Base-by-base conservation (phyloP, 805 yeast species). In the Babjeviella inositovora region DNA sequence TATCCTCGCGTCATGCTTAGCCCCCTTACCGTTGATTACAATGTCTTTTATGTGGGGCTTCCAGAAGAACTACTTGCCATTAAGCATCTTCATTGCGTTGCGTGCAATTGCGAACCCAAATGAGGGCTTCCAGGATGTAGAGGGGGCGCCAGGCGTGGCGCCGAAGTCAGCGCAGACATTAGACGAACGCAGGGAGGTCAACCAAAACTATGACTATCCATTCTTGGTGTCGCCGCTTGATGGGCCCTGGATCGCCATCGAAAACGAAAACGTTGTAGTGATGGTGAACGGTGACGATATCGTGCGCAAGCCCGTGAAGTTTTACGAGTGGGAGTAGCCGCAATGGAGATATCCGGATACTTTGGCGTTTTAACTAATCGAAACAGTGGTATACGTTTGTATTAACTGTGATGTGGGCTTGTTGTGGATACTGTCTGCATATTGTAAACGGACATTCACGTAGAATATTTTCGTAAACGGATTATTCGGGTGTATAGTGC, bases 11-110 rank as follows among this genome's bases (percentile, higher is more conserved):
- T 53, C 74, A 23, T 60, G 68, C 32, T 48, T 90, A 21, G 50
- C 70, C 3, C 96, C 96, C 3, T 50, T 85, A 20, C 93, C 95
- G 2, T 35, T 80, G 5, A 45, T 70, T 4, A 73, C 92, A 0
- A 33, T 73, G 14, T 61, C 64, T 14, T 64, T 71, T 27, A 53
- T 75, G 40, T 81, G 81, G 71, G 75, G 75, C 39, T 87, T 84
- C 42, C 80, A 90, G 40, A 69, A 66, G 30, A 71, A 74, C 36
- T 79, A 80, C 36, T 55, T 72, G 21, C 97, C 96, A 1, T 52
- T 90, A 26, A 70, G 84, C 2, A 64, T 68, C 28, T 87, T 79
- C 45, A 85, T 87, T 36, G 95, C 97, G 1, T 54, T 87, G 28
- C 63, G 93, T 29, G 79, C 96, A 0, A 71, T 82, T 15, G 62